These are phyloP conservation scores for Phoenix roebelenii DNA, from an alignment of 176 grass and related monocot species.

Conservation along the genomic window DNA sequence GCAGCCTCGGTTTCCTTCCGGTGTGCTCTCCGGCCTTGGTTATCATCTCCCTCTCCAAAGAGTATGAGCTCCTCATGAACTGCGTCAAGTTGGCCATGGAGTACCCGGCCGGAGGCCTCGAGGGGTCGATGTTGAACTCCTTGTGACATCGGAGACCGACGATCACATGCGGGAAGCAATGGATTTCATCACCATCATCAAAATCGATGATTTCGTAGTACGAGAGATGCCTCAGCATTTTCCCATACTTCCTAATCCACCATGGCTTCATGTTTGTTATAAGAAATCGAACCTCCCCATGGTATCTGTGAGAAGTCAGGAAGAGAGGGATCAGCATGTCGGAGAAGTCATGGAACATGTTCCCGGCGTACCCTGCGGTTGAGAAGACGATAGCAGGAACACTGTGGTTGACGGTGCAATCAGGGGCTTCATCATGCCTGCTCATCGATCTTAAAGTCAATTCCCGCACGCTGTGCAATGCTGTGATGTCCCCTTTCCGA, in stretches of 20 bases:
- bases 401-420: background rate
- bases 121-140: background rate
- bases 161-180: background rate
- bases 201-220: background rate
- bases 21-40: background rate
- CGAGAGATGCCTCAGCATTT: background rate
- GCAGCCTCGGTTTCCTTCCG: background rate
- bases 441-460: background rate
- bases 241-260: background rate
- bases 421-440: background rate
- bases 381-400: background rate
- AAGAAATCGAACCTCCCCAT: background rate
- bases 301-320: background rate
- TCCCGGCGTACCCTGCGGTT: background rate
- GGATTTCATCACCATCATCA: background rate
- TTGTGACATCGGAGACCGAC: background rate
- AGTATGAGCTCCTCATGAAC: background rate
- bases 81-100: conserved; percentile 1
- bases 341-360: background rate
- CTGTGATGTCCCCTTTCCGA: background rate
- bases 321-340: conserved; percentile 3
- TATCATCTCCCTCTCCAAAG: background rate
- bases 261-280: conserved; percentile 1
- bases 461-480: background rate
- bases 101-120: background rate